phyloP scores from a whole-genome alignment of 148 eudicot genomes.

The Fagopyrum tataricum region DNA sequence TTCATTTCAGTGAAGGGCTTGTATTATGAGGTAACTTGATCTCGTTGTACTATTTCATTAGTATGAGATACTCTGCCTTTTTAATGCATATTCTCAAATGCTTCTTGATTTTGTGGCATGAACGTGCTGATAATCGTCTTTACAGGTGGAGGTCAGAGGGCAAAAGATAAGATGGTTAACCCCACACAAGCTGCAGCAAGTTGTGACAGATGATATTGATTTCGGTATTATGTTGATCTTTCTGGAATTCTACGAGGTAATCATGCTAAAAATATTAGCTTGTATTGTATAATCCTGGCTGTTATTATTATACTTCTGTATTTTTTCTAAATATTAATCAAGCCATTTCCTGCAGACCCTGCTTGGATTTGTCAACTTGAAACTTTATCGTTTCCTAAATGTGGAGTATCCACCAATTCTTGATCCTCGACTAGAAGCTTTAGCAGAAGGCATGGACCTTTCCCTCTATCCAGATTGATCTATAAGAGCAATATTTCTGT shows the following conservation, averaged over 20 bases:
- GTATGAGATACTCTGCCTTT: neutral
- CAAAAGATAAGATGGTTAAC: constrained; percentile 91
- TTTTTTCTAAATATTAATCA: neutral
- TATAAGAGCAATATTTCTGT: neutral
- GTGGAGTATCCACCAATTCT: constrained; percentile 89
- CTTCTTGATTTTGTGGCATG: neutral
- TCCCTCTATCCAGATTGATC: neutral
- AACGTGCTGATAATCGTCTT: neutral
- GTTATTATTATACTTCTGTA: neutral
- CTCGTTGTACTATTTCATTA: neutral
- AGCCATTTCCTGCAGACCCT: constrained; percentile 47
- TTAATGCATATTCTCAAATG: neutral
- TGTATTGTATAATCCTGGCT: neutral
- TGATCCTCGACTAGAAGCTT: constrained; percentile 80
- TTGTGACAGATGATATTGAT: constrained; percentile 80
- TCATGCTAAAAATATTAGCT: neutral
- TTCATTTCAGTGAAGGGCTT: constrained; percentile 95
- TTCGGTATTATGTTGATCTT: constrained; percentile 74
- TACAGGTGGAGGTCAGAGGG: constrained; percentile 82
- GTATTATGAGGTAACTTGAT: constrained; percentile 61
- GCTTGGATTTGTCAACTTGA: constrained; percentile 69
- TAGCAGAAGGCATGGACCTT: constrained; percentile 60
- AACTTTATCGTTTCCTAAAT: constrained; percentile 62
- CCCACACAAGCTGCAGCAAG: constrained; percentile 95
- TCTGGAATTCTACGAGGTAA: constrained; percentile 87